These are phyloP conservation scores for Aspergillus saccharolyticus DNA, from an alignment of 495 filamentous ascomycete species.

Conservation along the genomic window DNA sequence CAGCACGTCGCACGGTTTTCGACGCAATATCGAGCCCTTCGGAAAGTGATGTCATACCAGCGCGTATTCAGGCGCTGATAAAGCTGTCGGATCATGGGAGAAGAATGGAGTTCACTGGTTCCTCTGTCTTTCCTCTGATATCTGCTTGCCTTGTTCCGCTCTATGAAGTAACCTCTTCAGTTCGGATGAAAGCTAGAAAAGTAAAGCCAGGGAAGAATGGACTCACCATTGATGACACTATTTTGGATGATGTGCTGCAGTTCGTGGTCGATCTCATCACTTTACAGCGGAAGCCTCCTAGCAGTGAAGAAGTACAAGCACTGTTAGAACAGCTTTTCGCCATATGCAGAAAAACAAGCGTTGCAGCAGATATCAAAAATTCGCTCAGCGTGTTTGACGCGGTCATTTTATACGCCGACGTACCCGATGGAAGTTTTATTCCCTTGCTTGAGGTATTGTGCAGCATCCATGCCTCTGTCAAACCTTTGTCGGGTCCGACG, in stretches of 20 bases:
- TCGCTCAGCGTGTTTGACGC: constrained; percentile 74
- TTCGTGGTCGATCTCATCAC: constrained; percentile 77
- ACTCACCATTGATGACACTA: constrained; percentile 54
- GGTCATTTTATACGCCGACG: constrained; percentile 70
- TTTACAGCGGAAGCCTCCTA: constrained; percentile 73
- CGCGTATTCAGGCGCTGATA: constrained; percentile 38
- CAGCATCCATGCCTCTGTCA: constrained; percentile 72
- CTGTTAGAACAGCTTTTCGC: constrained; percentile 64
- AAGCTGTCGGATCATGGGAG: constrained; percentile 43
- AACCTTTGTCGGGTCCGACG: constrained; percentile 60
- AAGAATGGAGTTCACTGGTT: constrained; percentile 39
- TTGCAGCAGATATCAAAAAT: constrained; percentile 66
- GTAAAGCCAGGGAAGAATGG: constrained; percentile 46
- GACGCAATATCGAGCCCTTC: constrained; percentile 34
- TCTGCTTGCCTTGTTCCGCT: constrained; percentile 40
- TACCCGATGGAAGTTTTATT: constrained; percentile 62
- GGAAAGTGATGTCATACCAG: constrained; percentile 37
- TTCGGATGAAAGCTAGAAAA: constrained; percentile 45
- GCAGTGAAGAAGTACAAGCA: constrained; percentile 57
- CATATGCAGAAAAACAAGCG: constrained; percentile 71
- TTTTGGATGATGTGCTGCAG: constrained; percentile 62
- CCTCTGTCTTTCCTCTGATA: constrained; percentile 38
- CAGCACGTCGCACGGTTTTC: constrained; percentile 32
- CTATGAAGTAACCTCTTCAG: constrained; percentile 33
- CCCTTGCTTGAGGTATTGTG: constrained; percentile 75